phyloP scores from a whole-genome alignment of 208 protist species.

The Leishmania tropica region DNA sequence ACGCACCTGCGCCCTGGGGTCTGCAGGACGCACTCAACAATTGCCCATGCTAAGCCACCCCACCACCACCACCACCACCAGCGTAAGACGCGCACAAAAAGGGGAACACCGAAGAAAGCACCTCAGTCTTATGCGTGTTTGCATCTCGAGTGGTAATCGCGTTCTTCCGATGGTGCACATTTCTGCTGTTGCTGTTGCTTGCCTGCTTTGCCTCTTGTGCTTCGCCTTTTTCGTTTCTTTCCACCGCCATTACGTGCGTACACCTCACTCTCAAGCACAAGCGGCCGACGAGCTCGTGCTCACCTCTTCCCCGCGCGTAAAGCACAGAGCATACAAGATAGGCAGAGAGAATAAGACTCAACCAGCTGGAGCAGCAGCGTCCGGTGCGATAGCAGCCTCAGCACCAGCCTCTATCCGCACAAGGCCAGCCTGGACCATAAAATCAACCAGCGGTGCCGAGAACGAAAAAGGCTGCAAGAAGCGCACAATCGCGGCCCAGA shows the following conservation, averaged over 20 bases:
- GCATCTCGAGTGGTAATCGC: not conserved
- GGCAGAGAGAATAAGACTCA: not conserved
- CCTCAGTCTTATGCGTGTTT: not conserved
- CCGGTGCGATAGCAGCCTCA: not conserved
- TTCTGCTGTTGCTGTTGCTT: not conserved
- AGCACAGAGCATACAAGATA: not conserved
- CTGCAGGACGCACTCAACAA: not conserved
- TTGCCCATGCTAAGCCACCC: not conserved
- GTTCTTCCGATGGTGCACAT: not conserved
- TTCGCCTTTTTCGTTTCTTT: not conserved
- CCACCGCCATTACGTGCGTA: not conserved
- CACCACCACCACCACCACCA: not conserved
- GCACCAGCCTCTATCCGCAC: not conserved
- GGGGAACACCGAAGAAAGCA: not conserved
- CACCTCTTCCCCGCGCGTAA: not conserved
- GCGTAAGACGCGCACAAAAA: not conserved
- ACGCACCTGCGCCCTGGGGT: not conserved
- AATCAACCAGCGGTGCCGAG: conserved; percentile 40
- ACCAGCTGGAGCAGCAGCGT: no score
- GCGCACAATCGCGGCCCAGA: conserved; percentile 47
- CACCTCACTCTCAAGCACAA: not conserved
- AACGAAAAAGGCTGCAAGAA: conserved; percentile 65
- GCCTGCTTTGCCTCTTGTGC: not conserved
- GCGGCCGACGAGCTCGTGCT: not conserved
- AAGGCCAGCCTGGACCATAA: conserved; percentile 42